Conservation (phyloP, 352 stramenopile genomes). For the Aphanomyces cochlioides region DNA sequence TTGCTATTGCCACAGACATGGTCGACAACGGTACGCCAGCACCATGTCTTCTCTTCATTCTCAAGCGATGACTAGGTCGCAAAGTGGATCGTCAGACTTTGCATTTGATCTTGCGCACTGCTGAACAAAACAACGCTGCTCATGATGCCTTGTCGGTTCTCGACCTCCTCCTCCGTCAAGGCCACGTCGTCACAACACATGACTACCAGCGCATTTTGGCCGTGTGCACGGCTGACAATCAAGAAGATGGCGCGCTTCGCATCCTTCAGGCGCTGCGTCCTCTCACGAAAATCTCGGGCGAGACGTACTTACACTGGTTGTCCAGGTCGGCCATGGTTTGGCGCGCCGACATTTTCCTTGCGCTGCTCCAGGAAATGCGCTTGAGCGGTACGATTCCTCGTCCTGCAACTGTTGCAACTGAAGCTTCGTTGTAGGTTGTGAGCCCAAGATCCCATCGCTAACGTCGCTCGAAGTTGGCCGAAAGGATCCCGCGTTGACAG, state of each 20-base stretch:
- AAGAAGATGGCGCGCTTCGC: conserved; percentile 71
- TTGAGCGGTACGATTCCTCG: conserved; percentile 37
- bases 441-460: conserved; percentile 78
- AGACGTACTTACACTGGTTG: conserved; percentile 85
- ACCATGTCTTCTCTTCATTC: not conserved
- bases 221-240: conserved; percentile 74
- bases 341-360: conserved; percentile 78
- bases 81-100: conserved; percentile 74
- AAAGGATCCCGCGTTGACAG: conserved; percentile 76
- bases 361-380: conserved; percentile 83
- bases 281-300: conserved; percentile 52
- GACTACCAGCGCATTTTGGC: conserved; percentile 70
- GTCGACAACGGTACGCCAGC: conserved; percentile 48
- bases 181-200: conserved; percentile 26
- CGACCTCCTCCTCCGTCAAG: conserved; percentile 17
- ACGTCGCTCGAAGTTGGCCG: conserved; percentile 79
- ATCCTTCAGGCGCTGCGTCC: conserved; percentile 74
- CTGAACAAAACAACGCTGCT: conserved; percentile 5
- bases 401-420: not conserved
- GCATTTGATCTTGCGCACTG: conserved; percentile 30
- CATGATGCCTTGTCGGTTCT: conserved; percentile 10
- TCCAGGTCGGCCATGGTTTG: conserved; percentile 72
- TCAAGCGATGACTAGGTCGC: conserved; percentile 35
- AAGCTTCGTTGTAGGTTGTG: conserved; percentile 37
- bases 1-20: conserved; percentile 79